Evolutionary conservation across 1,139 yeast genomes (phyloP), one percentile per base, ranked within the genome.

Genomic region (Nakaseomyces uthaithaninus): DNA sequence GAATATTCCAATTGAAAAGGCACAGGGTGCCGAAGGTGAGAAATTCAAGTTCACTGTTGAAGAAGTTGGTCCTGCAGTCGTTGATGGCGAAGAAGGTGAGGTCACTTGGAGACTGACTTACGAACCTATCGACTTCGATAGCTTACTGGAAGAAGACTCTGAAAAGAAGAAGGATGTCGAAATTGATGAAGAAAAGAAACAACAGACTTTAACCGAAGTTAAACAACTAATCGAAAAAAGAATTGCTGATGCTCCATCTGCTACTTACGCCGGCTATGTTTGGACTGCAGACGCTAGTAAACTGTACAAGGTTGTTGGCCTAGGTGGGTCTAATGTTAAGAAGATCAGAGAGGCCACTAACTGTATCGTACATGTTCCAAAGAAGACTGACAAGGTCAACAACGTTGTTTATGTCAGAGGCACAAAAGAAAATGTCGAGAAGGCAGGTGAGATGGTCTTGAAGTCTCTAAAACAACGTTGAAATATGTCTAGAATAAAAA

Each of bases 261-360:
- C 69, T 42, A 64, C 68, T 40, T 54, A 65, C 34, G 62, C 62
- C 35, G 81, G 74, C 10, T 75, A 64, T 60, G 52, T 75, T 42
- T 71, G 74, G 70, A 54, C 70, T 19, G 62, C 73, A 16, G 64
- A 68, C 36, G 58, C 71, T n/a, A 53, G 60, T 23, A 58, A 61
- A 34, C 72, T 73, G 52, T 72, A 81, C 43, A 72, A 71, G 60
- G 69, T 84, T 40, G 73, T 85, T 51, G 95, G 95, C 8, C 77
- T 84, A 12, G 79, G 75, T 52, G 95, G 95, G 35, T 63, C 77
- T 23, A 77, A 73, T 49, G 70, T 85, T 53, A 77, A 73, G 53
- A 66, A 67, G 48, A 72, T 84, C 45, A 76, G 93, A 62, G 67
- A 66, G 33, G 67, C 71, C 47, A 66, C 80, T 15, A 75, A 73